Evolutionary conservation across 2,329 filamentous ascomycete species (phyloP).

Genomic region (Hypoxylon rubiginosum): DNA sequence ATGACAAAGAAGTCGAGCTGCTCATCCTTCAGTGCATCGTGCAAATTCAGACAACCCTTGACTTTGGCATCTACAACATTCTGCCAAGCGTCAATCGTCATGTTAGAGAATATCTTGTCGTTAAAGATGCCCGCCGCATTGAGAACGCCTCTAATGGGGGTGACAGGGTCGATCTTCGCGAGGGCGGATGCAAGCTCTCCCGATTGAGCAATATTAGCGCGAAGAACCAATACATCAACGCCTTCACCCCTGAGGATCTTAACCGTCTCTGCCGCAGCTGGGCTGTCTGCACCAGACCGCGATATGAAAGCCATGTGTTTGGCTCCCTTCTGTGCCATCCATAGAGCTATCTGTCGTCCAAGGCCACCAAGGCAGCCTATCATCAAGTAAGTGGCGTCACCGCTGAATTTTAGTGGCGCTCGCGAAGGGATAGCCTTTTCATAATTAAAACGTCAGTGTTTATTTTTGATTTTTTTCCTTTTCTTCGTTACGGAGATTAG

Average conservation of each 20-base stretch:
- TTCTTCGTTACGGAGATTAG: no score
- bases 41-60: not conserved
- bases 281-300: no score
- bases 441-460: no score
- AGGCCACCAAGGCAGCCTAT: not conserved
- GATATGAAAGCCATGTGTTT: not conserved
- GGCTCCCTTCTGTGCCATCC: not conserved
- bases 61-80: not conserved
- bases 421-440: not conserved
- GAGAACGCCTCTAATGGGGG: not conserved
- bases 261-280: not conserved
- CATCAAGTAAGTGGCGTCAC: not conserved
- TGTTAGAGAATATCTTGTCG: not conserved
- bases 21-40: not conserved
- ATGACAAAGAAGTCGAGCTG: slow-evolving; percentile 6
- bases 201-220: not conserved
- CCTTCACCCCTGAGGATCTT: no score
- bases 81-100: slow-evolving; percentile 1
- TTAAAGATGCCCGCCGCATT: not conserved
- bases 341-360: not conserved
- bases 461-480: no score
- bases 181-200: not conserved
- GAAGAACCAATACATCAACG: no score
- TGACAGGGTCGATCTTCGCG: not conserved
- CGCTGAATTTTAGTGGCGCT: not conserved